Evolutionary conservation across 192 early-diverging fungal species (phyloP).

Genomic region (Lobosporangium transversale): DNA sequence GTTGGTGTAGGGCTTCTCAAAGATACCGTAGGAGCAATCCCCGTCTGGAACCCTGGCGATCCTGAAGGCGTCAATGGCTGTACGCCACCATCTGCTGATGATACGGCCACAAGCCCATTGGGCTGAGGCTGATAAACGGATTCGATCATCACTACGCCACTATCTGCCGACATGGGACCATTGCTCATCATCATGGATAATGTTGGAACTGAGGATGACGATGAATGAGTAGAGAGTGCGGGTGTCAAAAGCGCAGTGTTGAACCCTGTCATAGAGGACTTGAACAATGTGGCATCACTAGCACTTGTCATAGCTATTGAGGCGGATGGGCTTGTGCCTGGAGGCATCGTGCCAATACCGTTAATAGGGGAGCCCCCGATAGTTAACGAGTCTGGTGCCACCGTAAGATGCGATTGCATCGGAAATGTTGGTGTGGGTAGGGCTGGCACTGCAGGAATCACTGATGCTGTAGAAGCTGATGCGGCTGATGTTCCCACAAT

Average conservation of each 20-base stretch:
- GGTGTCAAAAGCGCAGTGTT: conserved; percentile 22
- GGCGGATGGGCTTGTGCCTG: conserved; percentile 11
- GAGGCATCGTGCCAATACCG: conserved; percentile 4
- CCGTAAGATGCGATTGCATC: background rate
- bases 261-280: conserved; percentile 8
- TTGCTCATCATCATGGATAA: conserved; percentile 29
- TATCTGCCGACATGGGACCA: conserved; percentile 7
- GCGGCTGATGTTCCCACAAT: too few relatives aligned
- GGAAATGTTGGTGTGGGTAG: background rate
- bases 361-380: background rate
- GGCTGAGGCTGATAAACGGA: conserved; percentile 11
- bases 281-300: background rate
- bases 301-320: conserved; percentile 7
- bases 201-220: conserved; percentile 21
- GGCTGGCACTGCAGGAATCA: background rate
- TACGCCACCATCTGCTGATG: background rate
- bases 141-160: conserved; percentile 12
- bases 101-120: background rate
- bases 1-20: conserved; percentile 18
- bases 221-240: conserved; percentile 27
- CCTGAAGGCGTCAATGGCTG: conserved; percentile 17
- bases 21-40: conserved; percentile 1
- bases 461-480: background rate
- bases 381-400: background rate
- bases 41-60: conserved; percentile 23